A percentile compares a stretch with the other conserved stretches of the same genome.
Conservation (phyloP, 106 monocot genomes). For the Agapanthus africanus region DNA sequence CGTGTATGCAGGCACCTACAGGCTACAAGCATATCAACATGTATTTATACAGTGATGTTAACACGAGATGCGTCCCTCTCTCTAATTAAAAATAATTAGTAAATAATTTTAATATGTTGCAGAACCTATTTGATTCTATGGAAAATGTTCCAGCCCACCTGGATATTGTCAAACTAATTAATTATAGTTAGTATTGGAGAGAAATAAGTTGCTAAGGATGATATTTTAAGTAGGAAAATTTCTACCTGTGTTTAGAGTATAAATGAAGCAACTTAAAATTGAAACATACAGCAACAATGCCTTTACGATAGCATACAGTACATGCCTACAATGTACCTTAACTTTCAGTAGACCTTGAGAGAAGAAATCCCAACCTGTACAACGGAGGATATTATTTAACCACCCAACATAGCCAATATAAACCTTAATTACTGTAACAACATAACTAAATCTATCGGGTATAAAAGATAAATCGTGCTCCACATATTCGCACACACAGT, state of each 20-base stretch:
- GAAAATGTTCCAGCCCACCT: not conserved
- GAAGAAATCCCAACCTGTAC: conserved; percentile 9
- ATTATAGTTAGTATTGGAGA: no score
- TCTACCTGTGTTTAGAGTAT: not conserved
- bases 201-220: no score
- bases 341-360: conserved; percentile 5
- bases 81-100: not conserved
- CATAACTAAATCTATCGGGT: no score
- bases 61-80: no score
- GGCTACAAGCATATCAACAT: not conserved
- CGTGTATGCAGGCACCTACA: not conserved
- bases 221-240: no score
- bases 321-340: not conserved
- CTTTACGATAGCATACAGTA: not conserved
- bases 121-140: not conserved
- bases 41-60: not conserved
- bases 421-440: no score
- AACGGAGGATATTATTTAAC: no score
- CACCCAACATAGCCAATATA: no score
- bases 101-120: not conserved
- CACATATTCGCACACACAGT: no score
- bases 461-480: no score
- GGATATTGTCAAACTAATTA: not conserved
- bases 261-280: not conserved
- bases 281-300: not conserved